Conservation (phyloP, 202 grass and related monocot genomes). For the Panicum hallii region DNA sequence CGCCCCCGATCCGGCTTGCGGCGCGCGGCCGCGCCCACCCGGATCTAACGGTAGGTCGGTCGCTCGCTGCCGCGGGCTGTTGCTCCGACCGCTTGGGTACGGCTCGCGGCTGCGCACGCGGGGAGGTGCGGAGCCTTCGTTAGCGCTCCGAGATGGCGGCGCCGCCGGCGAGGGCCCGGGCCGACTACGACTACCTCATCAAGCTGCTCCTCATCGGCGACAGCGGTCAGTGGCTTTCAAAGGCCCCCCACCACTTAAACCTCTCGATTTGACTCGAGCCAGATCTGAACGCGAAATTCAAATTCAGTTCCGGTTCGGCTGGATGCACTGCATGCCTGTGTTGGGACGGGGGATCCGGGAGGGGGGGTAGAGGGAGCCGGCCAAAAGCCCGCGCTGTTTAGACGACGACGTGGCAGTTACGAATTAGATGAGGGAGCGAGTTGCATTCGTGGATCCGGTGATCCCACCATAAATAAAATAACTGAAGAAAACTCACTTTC, state of each 20-base stretch:
- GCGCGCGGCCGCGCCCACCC: neutral
- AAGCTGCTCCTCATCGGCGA: slow-evolving; percentile 82
- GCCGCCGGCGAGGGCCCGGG: slow-evolving; percentile 63
- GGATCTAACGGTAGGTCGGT: neutral
- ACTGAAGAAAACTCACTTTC: too few relatives aligned
- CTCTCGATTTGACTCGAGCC: neutral
- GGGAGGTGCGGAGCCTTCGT: neutral
- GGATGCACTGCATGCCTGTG: neutral
- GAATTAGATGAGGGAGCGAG: neutral
- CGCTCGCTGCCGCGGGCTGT: neutral
- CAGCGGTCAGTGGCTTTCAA: slow-evolving; percentile 56
- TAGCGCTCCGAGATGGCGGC: slow-evolving; percentile 48
- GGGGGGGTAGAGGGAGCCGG: neutral
- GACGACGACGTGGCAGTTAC: neutral
- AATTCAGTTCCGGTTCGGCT: neutral
- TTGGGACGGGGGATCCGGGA: neutral
- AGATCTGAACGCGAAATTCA: slow-evolving; percentile 21
- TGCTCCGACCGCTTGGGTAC: neutral
- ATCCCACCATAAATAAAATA: too few relatives aligned
- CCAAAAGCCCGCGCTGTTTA: neutral
- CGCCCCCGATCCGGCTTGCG: neutral
- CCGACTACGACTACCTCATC: slow-evolving; percentile 80
- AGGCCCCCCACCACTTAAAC: neutral
- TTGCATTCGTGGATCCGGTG: neutral
- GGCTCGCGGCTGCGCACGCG: neutral